Evolutionary conservation across 495 filamentous ascomycete genomes (phyloP), one percentile per base, ranked within the genome.

Genomic region (Aspergillus carlsbadensis): DNA sequence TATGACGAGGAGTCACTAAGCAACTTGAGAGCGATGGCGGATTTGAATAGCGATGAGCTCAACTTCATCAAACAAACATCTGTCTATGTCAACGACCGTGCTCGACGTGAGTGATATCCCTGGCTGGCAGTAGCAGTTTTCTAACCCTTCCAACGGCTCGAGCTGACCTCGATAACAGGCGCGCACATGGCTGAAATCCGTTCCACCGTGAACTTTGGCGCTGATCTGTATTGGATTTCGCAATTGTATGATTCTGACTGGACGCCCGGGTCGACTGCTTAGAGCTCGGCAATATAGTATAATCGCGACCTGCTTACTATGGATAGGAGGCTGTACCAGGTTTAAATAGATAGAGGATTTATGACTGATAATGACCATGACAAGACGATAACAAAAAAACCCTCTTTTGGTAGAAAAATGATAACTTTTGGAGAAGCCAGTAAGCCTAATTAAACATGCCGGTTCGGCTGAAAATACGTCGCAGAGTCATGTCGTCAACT

Each of bases 191-290:
- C 37, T 1, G 26, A n/a, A 7, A 50, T 43, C 14, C 54, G 54
- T 10, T 10, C 21, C n/a, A 50, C 31, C 10, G 8, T 13, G 24
- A 11, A 35, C 3, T 50, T 43, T 35, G 54, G 54, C 17, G 45
- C 33, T 10, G 54, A 57, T 18, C 17, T 57, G 36, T 57, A 57
- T 20, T 57, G 54, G 54, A 37, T 57, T 11, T 57, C 54, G 18
- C 54, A 57, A 37, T 43, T 57, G 40, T 57, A 50, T 43, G 54
- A 57, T 44, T 17, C 42, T 49, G 37, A 36, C 0, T 57, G 54
- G 54, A 42, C 20, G 29, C 54, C 54, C 14, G 54, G 54, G 24
- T 45, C 54, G 6, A 57, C 34, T n/a, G 54, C 37, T 50, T 46
- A 54, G 29, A 15, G 7, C 31, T 21, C 11, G n/a, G 24, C 8